Base-by-base conservation (phyloP, 495 filamentous ascomycete genomes). In the Penicillium cataractarum region DNA sequence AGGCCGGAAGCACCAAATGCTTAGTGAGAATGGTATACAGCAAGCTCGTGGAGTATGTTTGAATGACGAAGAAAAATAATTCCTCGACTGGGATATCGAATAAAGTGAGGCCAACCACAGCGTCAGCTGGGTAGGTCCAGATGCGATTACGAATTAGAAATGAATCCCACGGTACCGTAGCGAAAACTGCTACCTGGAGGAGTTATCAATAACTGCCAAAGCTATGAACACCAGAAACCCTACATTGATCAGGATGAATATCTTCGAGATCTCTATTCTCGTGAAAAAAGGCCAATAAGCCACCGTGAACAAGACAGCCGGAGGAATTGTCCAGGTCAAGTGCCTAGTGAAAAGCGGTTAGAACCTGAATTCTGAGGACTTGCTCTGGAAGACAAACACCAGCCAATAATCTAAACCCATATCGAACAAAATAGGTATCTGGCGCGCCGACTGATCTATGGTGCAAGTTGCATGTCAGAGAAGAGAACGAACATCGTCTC, bases 11-110 rank as follows among this genome's bases (percentile, higher is more conserved):
- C 22, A 90, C 83, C 17, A 86, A 73, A 27, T 84, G 79, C 63
- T 87, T 89, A 70, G 82, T 90, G 7, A 86, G 64, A 4, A 90
- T 72, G 9, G 86, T 75, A 68, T 91, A 91, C 24, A 90, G 66
- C 31, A 90, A 69, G 3, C 83, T 82, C 6, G 88, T 90, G 68
- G 81, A 87, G 68, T 89, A 91, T 7, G 88, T 90, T 70, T 91
- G 89, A 33, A 91, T 83, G n/a, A 89, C 70, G 71, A 90, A 90
- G 79, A 90, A 91, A 73, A 90, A 90, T 24, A 90, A 62, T 65
- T 90, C 89, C 68, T 91, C 89, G 3, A 80, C 63, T 0, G 89
- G 89, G 52, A 91, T 86, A 6, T 69, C 69, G 65, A 84, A 84
- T 21, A 90, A 69, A 1, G 75, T 84, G 17, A 74, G 79, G 1